These are phyloP conservation scores for Ascobolus immersus DNA, from an alignment of 495 filamentous ascomycete genomes.

Conservation along the genomic window DNA sequence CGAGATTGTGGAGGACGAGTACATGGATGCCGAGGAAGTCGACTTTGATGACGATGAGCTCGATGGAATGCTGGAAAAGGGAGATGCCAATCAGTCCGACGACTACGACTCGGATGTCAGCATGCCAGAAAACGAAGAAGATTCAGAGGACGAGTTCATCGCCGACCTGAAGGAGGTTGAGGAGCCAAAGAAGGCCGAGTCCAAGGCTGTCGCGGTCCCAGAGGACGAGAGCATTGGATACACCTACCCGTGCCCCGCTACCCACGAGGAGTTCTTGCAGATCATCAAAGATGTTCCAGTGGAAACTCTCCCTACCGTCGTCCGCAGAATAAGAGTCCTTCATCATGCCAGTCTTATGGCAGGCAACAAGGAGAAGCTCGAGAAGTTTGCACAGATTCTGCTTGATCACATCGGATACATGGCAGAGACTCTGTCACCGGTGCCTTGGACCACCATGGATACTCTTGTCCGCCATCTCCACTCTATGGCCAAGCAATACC, in stretches of 20 bases:
- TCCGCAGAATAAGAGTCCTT: constrained; percentile 66
- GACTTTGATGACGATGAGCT: constrained; percentile 41
- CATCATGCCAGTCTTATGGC: constrained; percentile 67
- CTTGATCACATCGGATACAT: constrained; percentile 54
- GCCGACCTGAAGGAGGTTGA: constrained; percentile 33
- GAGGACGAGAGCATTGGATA: constrained; percentile 33
- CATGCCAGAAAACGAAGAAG: constrained; percentile 30
- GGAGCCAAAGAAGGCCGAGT: constrained; percentile 21
- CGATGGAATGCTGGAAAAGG: constrained; percentile 47
- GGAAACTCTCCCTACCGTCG: constrained; percentile 44
- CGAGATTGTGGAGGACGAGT: constrained; percentile 23
- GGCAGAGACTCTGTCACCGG: constrained; percentile 19
- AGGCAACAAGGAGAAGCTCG: constrained; percentile 63
- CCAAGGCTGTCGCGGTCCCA: not conserved
- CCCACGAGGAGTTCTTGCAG: constrained; percentile 43
- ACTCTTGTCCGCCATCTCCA: constrained; percentile 54
- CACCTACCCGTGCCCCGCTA: constrained; percentile 61
- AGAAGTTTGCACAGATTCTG: constrained; percentile 43
- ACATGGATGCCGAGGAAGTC: constrained; percentile 21
- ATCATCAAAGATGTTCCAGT: constrained; percentile 32
- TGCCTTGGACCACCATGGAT: constrained; percentile 35
- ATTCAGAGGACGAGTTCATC: constrained; percentile 42
- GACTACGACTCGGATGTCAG: constrained; percentile 27
- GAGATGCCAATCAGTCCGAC: constrained; percentile 27
- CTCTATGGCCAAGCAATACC: constrained; percentile 61